Evolutionary conservation across 2,329 filamentous ascomycete genomes (phyloP), one percentile per base, ranked within the genome.

Genomic region (Penicillium griseofulvum): DNA sequence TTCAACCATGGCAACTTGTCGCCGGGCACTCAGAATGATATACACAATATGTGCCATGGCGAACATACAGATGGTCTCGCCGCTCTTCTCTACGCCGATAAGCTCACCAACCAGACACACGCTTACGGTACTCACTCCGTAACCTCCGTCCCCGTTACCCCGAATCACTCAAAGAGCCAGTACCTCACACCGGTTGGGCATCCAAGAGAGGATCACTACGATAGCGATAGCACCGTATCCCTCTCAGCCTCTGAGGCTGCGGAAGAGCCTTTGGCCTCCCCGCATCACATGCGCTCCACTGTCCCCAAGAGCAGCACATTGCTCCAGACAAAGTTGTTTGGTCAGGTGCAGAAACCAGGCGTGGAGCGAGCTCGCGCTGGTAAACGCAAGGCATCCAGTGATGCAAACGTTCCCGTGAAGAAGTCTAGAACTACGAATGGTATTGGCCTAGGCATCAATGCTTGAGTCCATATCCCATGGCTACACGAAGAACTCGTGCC

Each of bases 171-270:
- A 76, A 78, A 38, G 79, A 80, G 45, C 73, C 80, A 77, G 4
- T 80, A 88, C 63, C 77, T 86, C 47, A 85, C 87, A 46, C 84
- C 87, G 0, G 78, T 81, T 5, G 68, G 62, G 63, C 77, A 89
- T 69, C 78, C 58, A 14, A 76, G 76, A 4, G 78, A 80, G 19
- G 77, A 79, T 39, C 65, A 69, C 63, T 63, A 86, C 72, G 91
- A 90, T 71, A 85, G 90, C 56, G 91, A 95, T 71, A 93, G 89
- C 75, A 95, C 90, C 1, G 91, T 94, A 46, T 94, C 90, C 1
- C 87, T 84, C 19, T 83, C 81, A 1, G 83, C 84, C 41, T 68
- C 71, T 8, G 80, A 81, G 46, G 73, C 68, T 9, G 80, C 83
- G 11, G 82, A 80, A 49, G 86, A 89, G 38, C 83, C 17, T 24